Base-by-base conservation (phyloP, 495 filamentous ascomycete species). In the Corynascus novoguineensis region DNA sequence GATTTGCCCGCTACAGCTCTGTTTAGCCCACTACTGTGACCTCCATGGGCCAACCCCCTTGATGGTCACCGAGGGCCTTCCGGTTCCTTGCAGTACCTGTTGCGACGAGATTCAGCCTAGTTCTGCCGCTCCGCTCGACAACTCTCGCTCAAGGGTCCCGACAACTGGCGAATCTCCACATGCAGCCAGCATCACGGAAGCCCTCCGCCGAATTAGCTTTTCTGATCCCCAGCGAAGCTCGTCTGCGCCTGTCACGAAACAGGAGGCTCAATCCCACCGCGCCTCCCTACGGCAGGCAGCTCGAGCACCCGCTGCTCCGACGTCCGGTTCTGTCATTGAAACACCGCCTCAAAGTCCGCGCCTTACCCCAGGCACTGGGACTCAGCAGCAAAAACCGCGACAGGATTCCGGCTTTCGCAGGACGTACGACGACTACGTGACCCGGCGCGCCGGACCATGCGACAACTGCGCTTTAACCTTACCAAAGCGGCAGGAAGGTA, bases 21-120 rank as follows among this genome's bases (percentile, higher is more conserved):
- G 90, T 69, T 83, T 97, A 63, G 92, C 92, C 66, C 92, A 97
- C 75, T 97, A 95, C 72, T 97, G 92, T 78, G 92, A 97, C 73
- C 79, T 90, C 64, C 91, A 97, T 79, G 92, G 92, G 58, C 92
- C 92, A 12, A 96, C 91, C 48, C 93, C 91, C 50, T 85, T 97
- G 71, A 88, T 97, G 73, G 95, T 95, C 70, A 96, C 92, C 53
- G 90, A 96, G 73, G 86, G 88, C 48, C 76, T 88, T 24, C 87
- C 89, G 1, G 85, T 90, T 42, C 78, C 86, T 50, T 97, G 92
- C 67, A 70, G 77, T 53, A 83, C 85, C 68, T 97, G 92, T 68
- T 83, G 74, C 65, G 81, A 84, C 44, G 77, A 78, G 46, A 17
- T 42, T 42, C 35, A 54, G 60, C 35, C n/a, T n/a, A 22, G 42